phyloP scores from a whole-genome alignment of 345 rosid species.

The Psidium friedrichsthalianum region DNA sequence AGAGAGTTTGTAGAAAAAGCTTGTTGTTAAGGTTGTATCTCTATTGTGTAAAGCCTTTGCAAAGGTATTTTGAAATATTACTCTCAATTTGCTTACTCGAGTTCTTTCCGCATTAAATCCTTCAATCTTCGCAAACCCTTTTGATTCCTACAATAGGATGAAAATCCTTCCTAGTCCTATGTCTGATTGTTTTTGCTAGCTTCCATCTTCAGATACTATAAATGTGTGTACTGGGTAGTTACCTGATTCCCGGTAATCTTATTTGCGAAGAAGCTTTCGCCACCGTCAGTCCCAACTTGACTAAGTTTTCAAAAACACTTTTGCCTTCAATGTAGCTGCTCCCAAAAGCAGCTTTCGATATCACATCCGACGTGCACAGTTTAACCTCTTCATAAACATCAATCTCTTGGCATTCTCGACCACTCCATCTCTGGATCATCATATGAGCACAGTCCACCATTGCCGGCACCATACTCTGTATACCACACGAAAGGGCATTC shows the following conservation, averaged over 20 bases:
- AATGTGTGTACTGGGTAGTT: neutral
- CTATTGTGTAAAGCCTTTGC: too few species aligned
- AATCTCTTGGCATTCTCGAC: constrained; percentile 18
- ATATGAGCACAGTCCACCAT: constrained; percentile 21
- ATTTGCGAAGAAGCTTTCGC: neutral
- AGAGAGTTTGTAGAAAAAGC: too few species aligned
- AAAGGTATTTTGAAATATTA: too few species aligned
- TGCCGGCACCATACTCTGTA: constrained; percentile 21
- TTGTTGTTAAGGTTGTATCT: too few species aligned
- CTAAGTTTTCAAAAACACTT: neutral
- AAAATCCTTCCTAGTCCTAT: neutral
- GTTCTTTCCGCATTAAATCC: too few species aligned
- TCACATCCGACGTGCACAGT: constrained; percentile 27
- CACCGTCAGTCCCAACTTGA: neutral
- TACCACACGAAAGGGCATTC: neutral
- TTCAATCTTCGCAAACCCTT: too few species aligned
- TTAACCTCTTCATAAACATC: constrained; percentile 25
- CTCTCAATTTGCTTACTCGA: too few species aligned
- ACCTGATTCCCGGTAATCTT: neutral
- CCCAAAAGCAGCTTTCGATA: constrained; percentile 19
- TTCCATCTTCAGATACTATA: too few species aligned
- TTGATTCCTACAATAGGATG: too few species aligned
- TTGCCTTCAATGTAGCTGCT: neutral
- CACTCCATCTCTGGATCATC: constrained; percentile 31
- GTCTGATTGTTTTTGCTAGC: too few species aligned